Conservation (phyloP, 805 yeast species). For the Millerago galiae region DNA sequence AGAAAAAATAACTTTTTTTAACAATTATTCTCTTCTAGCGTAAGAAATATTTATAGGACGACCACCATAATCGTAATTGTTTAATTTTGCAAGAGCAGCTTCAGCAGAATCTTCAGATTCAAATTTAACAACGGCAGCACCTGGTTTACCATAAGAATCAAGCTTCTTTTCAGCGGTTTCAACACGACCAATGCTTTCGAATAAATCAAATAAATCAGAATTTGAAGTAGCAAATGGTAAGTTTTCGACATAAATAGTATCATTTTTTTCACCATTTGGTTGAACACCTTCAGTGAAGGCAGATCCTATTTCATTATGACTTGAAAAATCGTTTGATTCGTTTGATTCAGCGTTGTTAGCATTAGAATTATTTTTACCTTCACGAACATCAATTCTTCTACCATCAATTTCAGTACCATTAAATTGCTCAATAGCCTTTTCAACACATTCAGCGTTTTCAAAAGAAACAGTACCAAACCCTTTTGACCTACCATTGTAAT, state of each 20-base stretch:
- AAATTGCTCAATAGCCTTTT: slow-evolving; percentile 60
- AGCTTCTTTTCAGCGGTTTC: slow-evolving; percentile 69
- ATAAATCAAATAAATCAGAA: slow-evolving; percentile 77
- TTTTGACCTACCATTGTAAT: slow-evolving; percentile 66
- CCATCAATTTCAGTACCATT: slow-evolving; percentile 72
- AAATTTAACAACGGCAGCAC: slow-evolving; percentile 81
- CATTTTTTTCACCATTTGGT: slow-evolving; percentile 56
- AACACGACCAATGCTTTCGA: slow-evolving; percentile 77
- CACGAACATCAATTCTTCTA: slow-evolving; percentile 72
- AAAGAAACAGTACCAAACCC: slow-evolving; percentile 84
- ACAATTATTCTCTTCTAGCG: slow-evolving; percentile 38
- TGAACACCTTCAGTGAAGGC: slow-evolving; percentile 62
- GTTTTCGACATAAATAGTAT: slow-evolving; percentile 62
- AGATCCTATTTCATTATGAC: slow-evolving; percentile 15
- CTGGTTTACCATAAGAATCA: slow-evolving; percentile 61
- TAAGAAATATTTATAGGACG: slow-evolving; percentile 63
- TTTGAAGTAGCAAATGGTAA: slow-evolving; percentile 87
- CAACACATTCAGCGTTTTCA: slow-evolving; percentile 59
- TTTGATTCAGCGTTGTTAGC: neutral
- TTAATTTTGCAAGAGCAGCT: slow-evolving; percentile 64
- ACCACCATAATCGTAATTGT: slow-evolving; percentile 80
- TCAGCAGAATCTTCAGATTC: slow-evolving; percentile 62
- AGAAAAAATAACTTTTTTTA: neutral
- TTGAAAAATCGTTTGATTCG: too few relatives aligned
- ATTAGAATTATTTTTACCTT: slow-evolving; percentile 43